These are phyloP conservation scores for Magnusiomyces magnusii DNA, from an alignment of 1,139 yeast genomes.

Conservation along the genomic window DNA sequence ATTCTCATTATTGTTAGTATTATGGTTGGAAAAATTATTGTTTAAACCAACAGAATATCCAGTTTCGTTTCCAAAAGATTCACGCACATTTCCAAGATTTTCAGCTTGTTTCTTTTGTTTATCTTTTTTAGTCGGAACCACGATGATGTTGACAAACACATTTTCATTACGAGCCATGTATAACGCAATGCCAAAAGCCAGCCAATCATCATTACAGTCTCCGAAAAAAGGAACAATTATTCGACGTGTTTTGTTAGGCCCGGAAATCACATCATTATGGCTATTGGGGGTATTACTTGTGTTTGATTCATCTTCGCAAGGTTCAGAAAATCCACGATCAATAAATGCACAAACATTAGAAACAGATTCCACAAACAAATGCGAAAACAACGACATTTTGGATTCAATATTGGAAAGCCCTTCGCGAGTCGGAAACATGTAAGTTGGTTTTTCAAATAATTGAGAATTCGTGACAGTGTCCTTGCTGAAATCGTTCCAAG, in stretches of 20 bases:
- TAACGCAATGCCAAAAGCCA: constrained; percentile 13
- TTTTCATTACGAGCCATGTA: constrained; percentile 14
- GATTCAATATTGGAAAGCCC: constrained; percentile 12
- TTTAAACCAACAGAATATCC: background rate
- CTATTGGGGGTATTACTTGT: background rate
- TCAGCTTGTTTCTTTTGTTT: background rate
- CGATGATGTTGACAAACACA: constrained; percentile 11
- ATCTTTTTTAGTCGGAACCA: background rate
- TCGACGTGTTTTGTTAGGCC: background rate
- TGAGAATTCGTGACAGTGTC: constrained; percentile 8
- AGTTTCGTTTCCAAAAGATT: background rate
- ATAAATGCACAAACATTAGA: constrained; percentile 14
- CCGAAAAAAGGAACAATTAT: constrained; percentile 15
- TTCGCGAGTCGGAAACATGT: constrained; percentile 7
- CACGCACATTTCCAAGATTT: background rate
- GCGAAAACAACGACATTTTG: constrained; percentile 14
- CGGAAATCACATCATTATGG: background rate
- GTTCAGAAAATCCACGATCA: constrained; percentile 16
- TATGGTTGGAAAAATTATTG: background rate
- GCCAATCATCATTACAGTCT: constrained; percentile 9
- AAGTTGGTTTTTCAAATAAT: constrained; percentile 5
- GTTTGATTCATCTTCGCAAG: background rate
- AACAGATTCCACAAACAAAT: constrained; percentile 9
- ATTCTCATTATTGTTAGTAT: background rate
- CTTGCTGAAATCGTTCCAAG: constrained; percentile 19